Evolutionary conservation across 148 eudicot genomes (phyloP).

Genomic region (Camellia granthamiana): DNA sequence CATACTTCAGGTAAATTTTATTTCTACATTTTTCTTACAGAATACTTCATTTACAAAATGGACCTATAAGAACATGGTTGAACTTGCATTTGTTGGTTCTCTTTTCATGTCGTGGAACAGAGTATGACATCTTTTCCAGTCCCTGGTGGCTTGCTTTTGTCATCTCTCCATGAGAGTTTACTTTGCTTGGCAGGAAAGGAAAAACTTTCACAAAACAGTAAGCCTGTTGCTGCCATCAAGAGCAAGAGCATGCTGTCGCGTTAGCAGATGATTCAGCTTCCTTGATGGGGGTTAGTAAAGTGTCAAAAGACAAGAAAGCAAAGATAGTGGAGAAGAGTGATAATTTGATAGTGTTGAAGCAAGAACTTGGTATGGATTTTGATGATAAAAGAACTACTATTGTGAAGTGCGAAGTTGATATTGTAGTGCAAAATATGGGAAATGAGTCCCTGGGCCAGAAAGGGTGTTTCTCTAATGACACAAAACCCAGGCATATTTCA

Average conservation of each 20-base stretch:
- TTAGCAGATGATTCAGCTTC: constrained; percentile 21
- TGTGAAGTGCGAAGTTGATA: constrained; percentile 9
- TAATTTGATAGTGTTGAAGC: constrained; percentile 20
- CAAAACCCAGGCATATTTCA: constrained; percentile 18
- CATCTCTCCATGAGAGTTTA: constrained; percentile 45
- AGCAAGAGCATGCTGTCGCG: constrained; percentile 13
- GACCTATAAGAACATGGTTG: background rate
- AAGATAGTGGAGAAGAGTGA: constrained; percentile 15
- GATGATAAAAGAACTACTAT: constrained; percentile 12
- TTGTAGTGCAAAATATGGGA: constrained; percentile 18
- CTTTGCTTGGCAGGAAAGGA: constrained; percentile 27
- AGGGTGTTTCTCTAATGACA: constrained; percentile 14
- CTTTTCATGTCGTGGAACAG: constrained; percentile 27
- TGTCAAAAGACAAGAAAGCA: constrained; percentile 27
- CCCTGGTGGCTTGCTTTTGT: constrained; percentile 34
- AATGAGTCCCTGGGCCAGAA: constrained; percentile 8
- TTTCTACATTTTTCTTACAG: background rate
- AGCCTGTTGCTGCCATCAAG: constrained; percentile 15
- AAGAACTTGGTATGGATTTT: constrained; percentile 10
- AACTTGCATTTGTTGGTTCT: background rate
- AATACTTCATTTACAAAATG: background rate
- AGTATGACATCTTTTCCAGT: constrained; percentile 48
- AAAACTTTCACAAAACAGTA: constrained; percentile 14
- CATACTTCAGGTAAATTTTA: constrained; percentile 41
- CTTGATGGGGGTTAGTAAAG: constrained; percentile 18